Conservation (phyloP, 1,139 yeast genomes). For the Kurtzmaniella natalensis region DNA sequence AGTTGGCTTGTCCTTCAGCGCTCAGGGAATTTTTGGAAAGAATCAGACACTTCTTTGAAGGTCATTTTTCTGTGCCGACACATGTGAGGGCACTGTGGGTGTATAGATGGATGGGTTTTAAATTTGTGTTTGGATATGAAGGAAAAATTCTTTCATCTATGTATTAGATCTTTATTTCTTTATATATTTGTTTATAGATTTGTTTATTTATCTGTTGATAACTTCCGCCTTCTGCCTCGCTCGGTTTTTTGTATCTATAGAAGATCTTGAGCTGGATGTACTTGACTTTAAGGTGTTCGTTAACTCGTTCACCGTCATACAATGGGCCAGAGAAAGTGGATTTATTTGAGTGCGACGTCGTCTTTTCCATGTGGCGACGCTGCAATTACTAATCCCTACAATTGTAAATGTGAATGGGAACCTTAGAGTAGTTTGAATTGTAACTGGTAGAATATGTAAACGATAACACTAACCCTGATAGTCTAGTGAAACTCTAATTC, state of each 20-base stretch:
- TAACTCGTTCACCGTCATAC: slow-evolving; percentile 14
- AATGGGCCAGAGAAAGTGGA: slow-evolving; percentile 60
- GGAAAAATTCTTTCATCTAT: too few relatives aligned
- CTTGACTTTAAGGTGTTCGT: slow-evolving; percentile 27
- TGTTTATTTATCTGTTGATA: neutral
- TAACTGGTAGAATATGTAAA: too few relatives aligned
- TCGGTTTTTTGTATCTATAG: slow-evolving; percentile 39
- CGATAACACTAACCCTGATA: too few relatives aligned
- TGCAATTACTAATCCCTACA: slow-evolving; percentile 73
- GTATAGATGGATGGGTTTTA: slow-evolving; percentile 12
- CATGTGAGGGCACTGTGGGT: slow-evolving; percentile 23
- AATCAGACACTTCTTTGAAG: slow-evolving; percentile 34
- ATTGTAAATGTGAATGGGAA: too few relatives aligned
- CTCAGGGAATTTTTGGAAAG: slow-evolving; percentile 78
- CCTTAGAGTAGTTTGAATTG: too few relatives aligned
- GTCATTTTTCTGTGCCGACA: slow-evolving; percentile 12
- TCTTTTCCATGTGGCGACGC: slow-evolving; percentile 53
- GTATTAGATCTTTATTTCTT: too few relatives aligned
- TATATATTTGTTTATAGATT: neutral
- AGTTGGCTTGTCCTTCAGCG: slow-evolving; percentile 40
- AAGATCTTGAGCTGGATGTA: slow-evolving; percentile 59
- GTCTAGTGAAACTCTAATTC: too few relatives aligned
- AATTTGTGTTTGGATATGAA: too few relatives aligned
- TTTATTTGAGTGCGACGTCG: slow-evolving; percentile 75
- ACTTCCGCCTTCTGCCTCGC: slow-evolving; percentile 74